Evolutionary conservation across 345 rosid species (phyloP), one percentile per base, ranked within the genome.

Genomic region (Cardiospermum halicacabum): DNA sequence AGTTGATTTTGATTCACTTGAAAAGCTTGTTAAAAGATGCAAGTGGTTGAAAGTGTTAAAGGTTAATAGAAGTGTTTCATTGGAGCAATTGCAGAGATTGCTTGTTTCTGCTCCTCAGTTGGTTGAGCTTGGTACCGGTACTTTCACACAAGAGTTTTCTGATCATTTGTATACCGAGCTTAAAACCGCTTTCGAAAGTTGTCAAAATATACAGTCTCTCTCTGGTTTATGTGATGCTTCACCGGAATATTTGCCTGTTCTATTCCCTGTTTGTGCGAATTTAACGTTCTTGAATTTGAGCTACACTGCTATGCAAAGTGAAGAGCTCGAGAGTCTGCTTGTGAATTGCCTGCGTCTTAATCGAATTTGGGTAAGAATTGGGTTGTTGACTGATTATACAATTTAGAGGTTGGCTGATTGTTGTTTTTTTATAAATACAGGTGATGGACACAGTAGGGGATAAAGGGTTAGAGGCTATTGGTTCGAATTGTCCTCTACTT

Each of bases 401-500:
- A 16, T 45, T 48, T 25, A n/a, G 15, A 5, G 28, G 16, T 51
- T 51, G 53, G n/a, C 34, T 58, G 28, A 6, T 26, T 31, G 43
- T 51, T 6, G 19, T 56, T 26, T 47, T 61, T 53, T 43, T 73
- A n/a, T n/a, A n/a, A 27, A 31, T 77, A 53, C 73, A 86, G 92
- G 87, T 86, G 45, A 68, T 86, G 63, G 92, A 86, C 72, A 78
- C 87, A 0, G 82, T 86, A 10, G 89, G 76, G 71, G 92, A 86
- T 49, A 77, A 74, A 70, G 92, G 92, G 16, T 82, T 86, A 45
- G 82, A 77, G 64, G 81, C 92, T 26, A 70, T 86, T 40, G 92
- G 81, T 68, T 58, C 66, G 15, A 67, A 69, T 69, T 86, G 92
- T 65, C 77, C 82, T 22, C 64, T 78, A 57, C 85, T 86, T 11